These are phyloP conservation scores for Nannizziopsis barbatae DNA, from an alignment of 2,329 filamentous ascomycete genomes.

Conservation along the genomic window DNA sequence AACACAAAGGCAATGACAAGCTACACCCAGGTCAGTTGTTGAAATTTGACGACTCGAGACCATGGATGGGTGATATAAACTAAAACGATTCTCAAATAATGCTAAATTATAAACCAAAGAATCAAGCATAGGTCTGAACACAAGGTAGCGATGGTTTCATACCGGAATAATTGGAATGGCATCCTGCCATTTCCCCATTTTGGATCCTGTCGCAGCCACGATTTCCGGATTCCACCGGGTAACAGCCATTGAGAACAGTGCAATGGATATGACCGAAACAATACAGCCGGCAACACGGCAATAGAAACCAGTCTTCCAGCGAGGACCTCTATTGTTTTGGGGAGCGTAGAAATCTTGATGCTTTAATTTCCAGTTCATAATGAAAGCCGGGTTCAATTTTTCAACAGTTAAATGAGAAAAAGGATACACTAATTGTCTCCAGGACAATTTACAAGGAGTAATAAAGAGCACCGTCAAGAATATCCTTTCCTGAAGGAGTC, in stretches of 20 bases:
- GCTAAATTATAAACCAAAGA: too few relatives aligned
- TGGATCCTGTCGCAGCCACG: constrained; percentile 20
- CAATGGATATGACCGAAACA: constrained; percentile 20
- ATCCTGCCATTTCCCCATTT: constrained; percentile 25
- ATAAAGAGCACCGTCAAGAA: background rate
- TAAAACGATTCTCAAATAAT: background rate
- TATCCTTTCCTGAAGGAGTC: constrained; percentile 2
- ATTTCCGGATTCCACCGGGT: constrained; percentile 22
- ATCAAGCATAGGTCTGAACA: too few relatives aligned
- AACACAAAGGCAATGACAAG: constrained; percentile 17
- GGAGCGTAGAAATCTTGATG: background rate
- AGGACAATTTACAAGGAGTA: constrained; percentile 1
- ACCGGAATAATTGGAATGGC: constrained; percentile 23
- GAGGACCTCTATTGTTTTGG: constrained; percentile 6
- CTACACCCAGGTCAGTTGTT: constrained; percentile 8
- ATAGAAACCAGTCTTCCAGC: constrained; percentile 14
- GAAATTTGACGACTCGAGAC: background rate
- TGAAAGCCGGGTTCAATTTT: background rate
- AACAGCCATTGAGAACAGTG: constrained; percentile 23
- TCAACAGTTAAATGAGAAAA: too few relatives aligned
- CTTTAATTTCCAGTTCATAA: constrained; percentile 2
- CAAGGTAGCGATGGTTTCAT: background rate
- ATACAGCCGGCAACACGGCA: constrained; percentile 18
- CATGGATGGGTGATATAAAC: background rate
- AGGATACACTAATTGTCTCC: background rate